These are phyloP conservation scores for Carex scoparia DNA, from an alignment of 176 grass and related monocot species.

Conservation along the genomic window DNA sequence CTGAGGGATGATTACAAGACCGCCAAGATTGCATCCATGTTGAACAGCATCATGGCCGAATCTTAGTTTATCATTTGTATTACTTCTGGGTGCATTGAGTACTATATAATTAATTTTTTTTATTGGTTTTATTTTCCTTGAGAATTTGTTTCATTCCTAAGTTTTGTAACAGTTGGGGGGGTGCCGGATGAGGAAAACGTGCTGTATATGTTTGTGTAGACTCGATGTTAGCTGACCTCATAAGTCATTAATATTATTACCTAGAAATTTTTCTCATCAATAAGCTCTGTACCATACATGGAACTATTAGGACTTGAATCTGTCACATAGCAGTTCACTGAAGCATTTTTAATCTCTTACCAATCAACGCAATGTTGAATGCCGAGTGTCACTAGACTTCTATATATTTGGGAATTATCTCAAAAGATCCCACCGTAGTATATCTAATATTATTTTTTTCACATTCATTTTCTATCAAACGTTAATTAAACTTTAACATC, in stretches of 20 bases:
- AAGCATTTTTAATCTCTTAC: not conserved
- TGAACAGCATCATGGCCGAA: conserved; percentile 63
- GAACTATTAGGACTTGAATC: not conserved
- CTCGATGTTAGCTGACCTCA: conserved; percentile 15
- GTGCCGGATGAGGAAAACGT: conserved; percentile 6
- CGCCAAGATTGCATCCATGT: conserved; percentile 86
- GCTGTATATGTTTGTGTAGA: conserved; percentile 28
- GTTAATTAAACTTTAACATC: no score
- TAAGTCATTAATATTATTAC: not conserved
- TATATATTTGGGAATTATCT: not conserved
- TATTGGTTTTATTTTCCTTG: not conserved
- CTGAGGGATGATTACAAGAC: conserved; percentile 94
- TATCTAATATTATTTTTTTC: no score
- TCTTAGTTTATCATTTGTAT: conserved; percentile 29
- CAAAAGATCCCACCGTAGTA: not conserved
- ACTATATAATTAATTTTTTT: not conserved
- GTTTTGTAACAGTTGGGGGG: conserved; percentile 13
- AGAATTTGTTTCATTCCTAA: not conserved
- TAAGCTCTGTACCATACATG: not conserved
- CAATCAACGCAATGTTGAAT: not conserved
- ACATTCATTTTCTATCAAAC: no score
- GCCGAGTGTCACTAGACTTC: not conserved
- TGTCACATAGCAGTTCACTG: not conserved
- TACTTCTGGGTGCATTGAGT: not conserved
- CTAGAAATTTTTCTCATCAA: not conserved